Base-by-base conservation (phyloP, 2,329 filamentous ascomycete genomes). In the Trichoderma simmonsii region DNA sequence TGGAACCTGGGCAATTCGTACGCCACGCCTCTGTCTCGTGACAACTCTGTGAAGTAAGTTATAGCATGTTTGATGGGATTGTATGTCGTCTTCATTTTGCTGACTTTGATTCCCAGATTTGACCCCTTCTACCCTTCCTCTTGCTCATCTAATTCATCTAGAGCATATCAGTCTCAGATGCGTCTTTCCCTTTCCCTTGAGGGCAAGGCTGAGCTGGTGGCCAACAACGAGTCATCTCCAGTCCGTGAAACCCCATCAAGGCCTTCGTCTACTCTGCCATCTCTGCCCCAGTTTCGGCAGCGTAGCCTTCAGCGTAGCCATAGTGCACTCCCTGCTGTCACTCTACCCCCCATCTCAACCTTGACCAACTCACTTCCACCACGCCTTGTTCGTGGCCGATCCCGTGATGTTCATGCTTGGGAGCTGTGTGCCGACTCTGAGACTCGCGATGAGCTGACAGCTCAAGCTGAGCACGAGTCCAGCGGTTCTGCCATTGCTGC, bases 391-490 rank as follows among this genome's bases (percentile, higher is more conserved):
- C 90, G 91, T 71, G 93, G 93, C 70, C 89, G 95, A 71, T 97
- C 95, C 71, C 90, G 93, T 70, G 93, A 98, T 80, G 93, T 94
- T 21, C 90, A 94, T 65, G 93, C 92, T 7, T 98, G 95, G 95
- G 93, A 97, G 78, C 94, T 94, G 71, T 95, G 93, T 83, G 95
- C 93, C 77, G 93, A 97, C 78, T 90, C 91, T 8, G 93, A 96
- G 75, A 84, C 88, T 66, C 90, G 92, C 57, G 93, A 94, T 77
- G 92, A 94, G 75, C 84, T 97, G 70, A 94, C 91, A 26, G 88
- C 89, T n/a, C 92, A 93, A 75, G 92, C 93, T 11, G 92, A 95
- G 81, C 90, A 93, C 76, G 93, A 97, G 78, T 89, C 89, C 8
- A 93, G 87, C 75, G 93, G 93, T 26, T 95, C 92, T 56, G 93